A percentile compares a stretch with the other conserved stretches of the same genome.
phyloP scores from a whole-genome alignment of 495 filamentous ascomycete genomes.

The Bacidia gigantensis region DNA sequence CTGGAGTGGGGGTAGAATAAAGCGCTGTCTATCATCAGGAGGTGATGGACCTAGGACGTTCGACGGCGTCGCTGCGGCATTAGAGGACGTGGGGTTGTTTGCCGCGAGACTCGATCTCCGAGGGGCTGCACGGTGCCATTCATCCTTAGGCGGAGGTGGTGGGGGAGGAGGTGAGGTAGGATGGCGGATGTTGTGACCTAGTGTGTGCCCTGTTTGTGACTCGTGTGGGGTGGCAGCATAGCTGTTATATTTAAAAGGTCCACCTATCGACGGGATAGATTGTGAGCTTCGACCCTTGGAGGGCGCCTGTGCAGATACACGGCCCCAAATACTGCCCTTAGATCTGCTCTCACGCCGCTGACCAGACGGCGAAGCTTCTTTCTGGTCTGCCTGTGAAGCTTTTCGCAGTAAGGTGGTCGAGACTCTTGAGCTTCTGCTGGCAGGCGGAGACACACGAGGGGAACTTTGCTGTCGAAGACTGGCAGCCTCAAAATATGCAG shows the following conservation, averaged over 20 bases:
- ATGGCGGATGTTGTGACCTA: conserved; percentile 2
- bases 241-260: conserved; percentile 4
- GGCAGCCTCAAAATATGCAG: conserved; percentile 13
- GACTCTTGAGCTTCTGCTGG: not conserved
- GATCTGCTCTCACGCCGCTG: conserved; percentile 1
- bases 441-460: not conserved
- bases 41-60: not conserved
- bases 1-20: conserved; percentile 14
- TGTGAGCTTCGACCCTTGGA: conserved; percentile 6
- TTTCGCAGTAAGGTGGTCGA: conserved; percentile 5
- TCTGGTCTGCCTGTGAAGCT: not conserved
- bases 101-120: conserved; percentile 3
- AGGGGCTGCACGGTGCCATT: conserved; percentile 8
- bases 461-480: conserved; percentile 6
- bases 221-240: not conserved
- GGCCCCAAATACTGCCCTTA: conserved; percentile 11
- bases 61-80: not conserved
- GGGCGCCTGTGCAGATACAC: conserved; percentile 8
- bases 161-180: conserved; percentile 15
- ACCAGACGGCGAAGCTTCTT: not conserved
- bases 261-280: not conserved
- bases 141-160: conserved; percentile 18
- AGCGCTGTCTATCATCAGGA: not conserved
- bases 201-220: not conserved
- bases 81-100: not conserved